phyloP scores from a whole-genome alignment of 305 asterid genomes.

The Solanum hybrid region DNA sequence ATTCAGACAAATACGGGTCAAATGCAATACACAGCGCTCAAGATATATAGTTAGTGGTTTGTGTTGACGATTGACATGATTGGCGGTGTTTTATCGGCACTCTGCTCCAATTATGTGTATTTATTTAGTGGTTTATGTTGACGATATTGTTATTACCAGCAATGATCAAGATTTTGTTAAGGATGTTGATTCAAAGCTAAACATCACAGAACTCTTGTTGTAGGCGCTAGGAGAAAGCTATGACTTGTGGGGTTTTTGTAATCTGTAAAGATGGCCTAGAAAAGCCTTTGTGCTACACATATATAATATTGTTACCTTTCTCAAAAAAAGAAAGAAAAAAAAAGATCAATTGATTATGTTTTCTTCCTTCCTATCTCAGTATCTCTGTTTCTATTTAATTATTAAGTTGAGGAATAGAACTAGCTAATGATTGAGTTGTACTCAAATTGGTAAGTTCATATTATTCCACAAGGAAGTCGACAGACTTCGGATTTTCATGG shows the following conservation, averaged over 20 bases:
- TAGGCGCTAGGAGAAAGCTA: not conserved
- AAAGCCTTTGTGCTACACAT: not conserved
- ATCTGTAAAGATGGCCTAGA: not conserved
- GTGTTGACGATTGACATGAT: not conserved
- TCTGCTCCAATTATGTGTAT: not conserved
- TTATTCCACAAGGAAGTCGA: not conserved
- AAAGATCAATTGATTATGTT: not conserved
- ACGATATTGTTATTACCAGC: not conserved
- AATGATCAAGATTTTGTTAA: not conserved
- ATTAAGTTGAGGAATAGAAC: not conserved
- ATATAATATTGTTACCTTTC: not conserved
- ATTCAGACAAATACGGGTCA: not conserved
- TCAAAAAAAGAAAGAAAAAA: not conserved
- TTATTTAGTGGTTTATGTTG: not conserved
- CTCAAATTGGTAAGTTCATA: not conserved
- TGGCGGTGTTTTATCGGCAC: not conserved
- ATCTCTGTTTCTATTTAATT: not conserved
- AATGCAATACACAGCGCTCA: not conserved
- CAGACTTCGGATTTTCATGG: not conserved
- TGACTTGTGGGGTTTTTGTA: not conserved
- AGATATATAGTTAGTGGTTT: not conserved
- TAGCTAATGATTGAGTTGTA: not conserved
- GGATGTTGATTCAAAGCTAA: not conserved
- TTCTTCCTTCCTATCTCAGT: not conserved
- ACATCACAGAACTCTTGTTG: not conserved